Base-by-base conservation (phyloP, 2,329 filamentous ascomycete genomes). In the Fusarium coffeatum region DNA sequence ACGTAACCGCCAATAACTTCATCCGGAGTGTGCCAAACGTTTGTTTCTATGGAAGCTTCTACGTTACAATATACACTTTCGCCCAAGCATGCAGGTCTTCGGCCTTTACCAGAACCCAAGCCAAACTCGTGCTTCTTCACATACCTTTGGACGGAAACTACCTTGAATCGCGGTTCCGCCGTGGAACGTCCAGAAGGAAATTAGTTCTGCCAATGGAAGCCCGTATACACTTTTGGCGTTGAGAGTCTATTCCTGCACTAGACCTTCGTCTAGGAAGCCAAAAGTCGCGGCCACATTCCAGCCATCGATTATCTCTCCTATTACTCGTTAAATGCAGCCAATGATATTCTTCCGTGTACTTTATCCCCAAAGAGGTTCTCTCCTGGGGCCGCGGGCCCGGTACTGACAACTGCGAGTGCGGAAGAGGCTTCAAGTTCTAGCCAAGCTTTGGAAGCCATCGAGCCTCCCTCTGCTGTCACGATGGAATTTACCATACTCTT, bases 211-310 rank as follows among this genome's bases (percentile, higher is more conserved):
- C 37, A n/a, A 8, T 48, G 15, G 18, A 20, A 59, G 37, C n/a
- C 41, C 37, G 18, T 34, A 49, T 40, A 37, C n/a, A 40, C 32
- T 51, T 51, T 40, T 23, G 23, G 30, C 25, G 25, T 40, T 34
- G 6, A 51, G 23, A 40, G 48, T 40, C 32, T 53, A 53, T 22
- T 41, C 6, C 20, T 45, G 47, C 34, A 53, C 49, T 42, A 53
- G 49, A 53, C 23, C 49, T 37, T 18, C 34, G 10, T 37, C 18
- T n/a, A 37, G 6, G 45, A 54, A 64, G 59, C 64, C 37, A 59
- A 61, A 65, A 53, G 25, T 57, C 15, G 48, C 23, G 6, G 48
- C 48, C 46, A 48, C 68, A 71, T 71, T 71, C 68, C 68, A 61
- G 37, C 23, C 28, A 28, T 20, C 43, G 18, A 37, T 37, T 37